Evolutionary conservation across 176 grass and related monocot species (phyloP).

Genomic region (Triticum timopheevii): DNA sequence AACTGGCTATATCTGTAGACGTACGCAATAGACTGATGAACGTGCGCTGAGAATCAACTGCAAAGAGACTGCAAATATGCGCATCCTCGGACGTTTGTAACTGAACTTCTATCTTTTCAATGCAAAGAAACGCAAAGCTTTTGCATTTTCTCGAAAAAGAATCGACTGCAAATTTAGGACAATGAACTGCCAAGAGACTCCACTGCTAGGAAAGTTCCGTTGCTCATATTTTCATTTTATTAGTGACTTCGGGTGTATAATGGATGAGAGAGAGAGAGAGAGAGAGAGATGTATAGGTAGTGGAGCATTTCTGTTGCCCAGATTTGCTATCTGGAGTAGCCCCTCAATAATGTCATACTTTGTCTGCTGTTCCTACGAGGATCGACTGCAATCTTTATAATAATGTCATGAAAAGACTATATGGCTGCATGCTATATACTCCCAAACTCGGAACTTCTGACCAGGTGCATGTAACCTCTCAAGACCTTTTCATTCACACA

Average conservation of each 20-base stretch:
- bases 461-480: not conserved
- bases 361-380: conserved; percentile 13
- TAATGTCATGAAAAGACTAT: not conserved
- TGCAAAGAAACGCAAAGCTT: too few species aligned
- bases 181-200: not conserved
- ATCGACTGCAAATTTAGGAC: not conserved
- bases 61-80: not conserved
- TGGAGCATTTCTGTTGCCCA: conserved; percentile 11
- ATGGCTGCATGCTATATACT: not conserved
- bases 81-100: too few species aligned
- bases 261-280: conserved; percentile 2
- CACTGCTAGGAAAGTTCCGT: too few species aligned
- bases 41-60: not conserved
- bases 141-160: too few species aligned
- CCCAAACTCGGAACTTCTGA: not conserved
- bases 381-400: conserved; percentile 5
- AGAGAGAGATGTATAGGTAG: not conserved
- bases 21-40: not conserved
- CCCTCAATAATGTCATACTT: conserved; percentile 24
- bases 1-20: not conserved
- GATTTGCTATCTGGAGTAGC: not conserved
- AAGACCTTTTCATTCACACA: not conserved
- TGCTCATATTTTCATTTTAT: too few species aligned
- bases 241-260: not conserved
- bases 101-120: too few species aligned